Evolutionary conservation across 305 asterid genomes (phyloP), one percentile per base, ranked within the genome.

Genomic region (Rubia balearica): DNA sequence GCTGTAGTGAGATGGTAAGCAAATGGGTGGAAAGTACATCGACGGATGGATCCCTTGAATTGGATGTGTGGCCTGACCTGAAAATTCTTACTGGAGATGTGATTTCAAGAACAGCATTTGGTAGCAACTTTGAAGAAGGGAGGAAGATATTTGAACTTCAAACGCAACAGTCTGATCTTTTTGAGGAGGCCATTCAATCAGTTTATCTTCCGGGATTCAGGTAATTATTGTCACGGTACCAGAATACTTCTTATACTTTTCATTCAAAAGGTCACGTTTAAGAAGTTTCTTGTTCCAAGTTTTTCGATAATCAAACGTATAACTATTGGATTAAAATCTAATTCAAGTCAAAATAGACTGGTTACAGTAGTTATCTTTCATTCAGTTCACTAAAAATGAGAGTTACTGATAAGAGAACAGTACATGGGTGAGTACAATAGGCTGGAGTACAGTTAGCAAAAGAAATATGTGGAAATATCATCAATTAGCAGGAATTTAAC

Each of bases 91-190:
- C 96, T 0, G 73, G 89, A 16, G 86, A 87, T 51, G 87, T 79
- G 17, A 87, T 89, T 61, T 85, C 96, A 13, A 80, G 89, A 51
- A 82, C 89, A 67, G 88, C 96, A 3, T 89, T 87, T 36, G 96
- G 92, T 0, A 82, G 90, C 71, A 85, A 67, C 77, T 88, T 75
- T 40, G 76, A 81, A 76, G 82, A 88, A 83, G 95, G 92, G 2
- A 71, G 73, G 57, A 75, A 62, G 68, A 80, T 88, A 51, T 84
- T 86, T 67, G 69, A 80, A 49, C 90, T 89, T 62, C 92, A 83
- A 70, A 73, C 22, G 7, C 83, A 85, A 77, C 90, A 81, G 41
- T 65, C 40, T 0, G 45, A 5, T 7, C 70, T 69, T 60, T 10
- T 81, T 38, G 14, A 74, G 30, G 57, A 80, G 55, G 59, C 62